Evolutionary conservation across 2,329 filamentous ascomycete species (phyloP), one percentile per base, ranked within the genome.

Genomic region (Arthroderma sp.): DNA sequence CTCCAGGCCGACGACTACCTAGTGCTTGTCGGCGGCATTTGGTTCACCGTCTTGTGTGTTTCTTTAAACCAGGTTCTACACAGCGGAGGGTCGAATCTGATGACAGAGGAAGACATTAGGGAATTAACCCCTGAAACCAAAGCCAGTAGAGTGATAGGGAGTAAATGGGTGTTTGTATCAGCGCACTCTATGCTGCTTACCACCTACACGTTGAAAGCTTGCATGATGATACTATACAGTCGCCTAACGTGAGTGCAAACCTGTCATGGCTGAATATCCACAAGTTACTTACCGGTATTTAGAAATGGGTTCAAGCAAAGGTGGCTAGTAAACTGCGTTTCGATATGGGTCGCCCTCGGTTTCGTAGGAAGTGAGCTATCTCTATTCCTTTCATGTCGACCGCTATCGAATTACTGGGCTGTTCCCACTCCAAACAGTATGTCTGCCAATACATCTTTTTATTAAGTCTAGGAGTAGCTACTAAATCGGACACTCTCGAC

Each of bases 131-230:
- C 69, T 0, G 49, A 61, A 0, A 65, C 64, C 32, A 66, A 70
- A 39, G 52, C 50, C 3, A 60, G 66, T 30, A 63, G 74, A 40
- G 56, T 63, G 0, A 61, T 57, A 33, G 78, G 77, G 7, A 78
- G 74, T 38, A 81, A 81, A 65, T 71, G 77, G 63, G 76, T 80
- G 1, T 64, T 80, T 33, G 70, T 78, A 6, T 72, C 75, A 2
- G 77, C 81, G 51, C 68, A 80, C 58, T 70, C 73, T 53, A 81
- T 83, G 63, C 64, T 80, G 11, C 63, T 77, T n/a, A 57, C 60
- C 3, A 56, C 66, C 30, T 77, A 73, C 72, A 56, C 66, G 10
- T 62, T 73, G 50, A 77, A 77, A 50, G 60, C 66, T 27, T 74
- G 72, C 52, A 65, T 77, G 55, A 57, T 75, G 51, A 60, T 73